Percentiles rank a stretch among this genome's conserved stretches.
Conservation (phyloP, 495 filamentous ascomycete genomes). For the Neurospora pannonica region DNA sequence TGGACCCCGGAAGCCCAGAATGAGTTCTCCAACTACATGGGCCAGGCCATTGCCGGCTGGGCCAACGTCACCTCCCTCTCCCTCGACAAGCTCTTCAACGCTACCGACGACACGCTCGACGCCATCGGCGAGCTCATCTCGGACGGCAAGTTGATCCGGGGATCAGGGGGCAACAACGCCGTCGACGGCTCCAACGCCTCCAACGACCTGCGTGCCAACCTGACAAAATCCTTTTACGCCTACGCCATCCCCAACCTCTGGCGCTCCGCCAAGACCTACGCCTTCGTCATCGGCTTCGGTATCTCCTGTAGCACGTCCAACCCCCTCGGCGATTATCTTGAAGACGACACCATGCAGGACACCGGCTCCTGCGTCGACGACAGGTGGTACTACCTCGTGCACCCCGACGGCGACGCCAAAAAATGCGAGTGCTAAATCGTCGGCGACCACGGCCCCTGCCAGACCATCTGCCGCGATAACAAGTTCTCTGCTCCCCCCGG, state of each 20-base stretch:
- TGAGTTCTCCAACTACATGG: constrained; percentile 16
- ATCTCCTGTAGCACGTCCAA: constrained; percentile 12
- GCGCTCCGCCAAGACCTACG: constrained; percentile 10
- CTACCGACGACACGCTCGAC: constrained; percentile 3
- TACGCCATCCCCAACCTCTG: constrained; percentile 26
- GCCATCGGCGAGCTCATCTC: constrained; percentile 11
- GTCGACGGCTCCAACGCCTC: background rate
- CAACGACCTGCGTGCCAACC: background rate
- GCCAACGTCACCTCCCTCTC: background rate
- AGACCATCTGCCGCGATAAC: constrained; percentile 6
- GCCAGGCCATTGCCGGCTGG: constrained; percentile 14
- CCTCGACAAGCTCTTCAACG: constrained; percentile 9
- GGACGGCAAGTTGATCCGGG: constrained; percentile 22
- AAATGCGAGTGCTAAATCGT: background rate
- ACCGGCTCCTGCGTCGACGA: constrained; percentile 17
- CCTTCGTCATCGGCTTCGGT: constrained; percentile 28
- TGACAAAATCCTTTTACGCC: constrained; percentile 18
- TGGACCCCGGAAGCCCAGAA: constrained; percentile 8
- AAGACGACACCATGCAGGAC: constrained; percentile 5
- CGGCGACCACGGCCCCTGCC: background rate
- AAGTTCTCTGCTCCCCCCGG: constrained; percentile 16
- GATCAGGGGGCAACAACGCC: background rate
- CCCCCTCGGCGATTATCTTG: constrained; percentile 15
- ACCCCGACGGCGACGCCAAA: constrained; percentile 8
- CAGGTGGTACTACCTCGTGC: constrained; percentile 23